Conservation (phyloP, 441 rosid species). For the Daphne laureola region DNA sequence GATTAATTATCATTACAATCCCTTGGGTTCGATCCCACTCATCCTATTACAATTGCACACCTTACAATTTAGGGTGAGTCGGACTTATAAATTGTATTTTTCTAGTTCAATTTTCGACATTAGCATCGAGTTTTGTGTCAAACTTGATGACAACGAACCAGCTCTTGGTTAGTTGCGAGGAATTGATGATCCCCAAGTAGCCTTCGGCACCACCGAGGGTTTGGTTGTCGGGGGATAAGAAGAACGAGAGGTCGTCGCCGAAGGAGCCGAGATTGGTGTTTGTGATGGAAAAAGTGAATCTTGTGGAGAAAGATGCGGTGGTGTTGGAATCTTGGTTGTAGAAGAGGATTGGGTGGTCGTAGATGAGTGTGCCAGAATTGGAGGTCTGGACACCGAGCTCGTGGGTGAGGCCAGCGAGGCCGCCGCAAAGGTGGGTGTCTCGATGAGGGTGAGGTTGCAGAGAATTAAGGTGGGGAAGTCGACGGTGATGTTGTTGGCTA, state of each 20-base stretch:
- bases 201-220: constrained; percentile 74
- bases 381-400: constrained; percentile 76
- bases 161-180: constrained; percentile 60
- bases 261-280: constrained; percentile 52
- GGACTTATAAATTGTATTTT: no score
- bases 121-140: constrained; percentile 69
- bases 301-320: constrained; percentile 75
- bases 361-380: constrained; percentile 65
- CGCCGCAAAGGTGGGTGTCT: constrained; percentile 71
- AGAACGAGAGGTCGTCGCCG: constrained; percentile 88
- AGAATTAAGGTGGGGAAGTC: constrained; percentile 53
- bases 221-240: constrained; percentile 63
- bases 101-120: no score
- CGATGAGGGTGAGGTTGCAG: constrained; percentile 82
- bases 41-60: no score
- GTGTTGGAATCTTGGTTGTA: constrained; percentile 57
- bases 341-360: constrained; percentile 59
- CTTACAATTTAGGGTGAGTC: no score
- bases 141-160: constrained; percentile 76
- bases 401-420: constrained; percentile 71
- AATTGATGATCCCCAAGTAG: constrained; percentile 71
- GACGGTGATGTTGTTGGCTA: constrained; percentile 29
- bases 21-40: no score
- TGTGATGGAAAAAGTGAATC: constrained; percentile 61
- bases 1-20: no score